phyloP scores from a whole-genome alignment of 225 moss, liverwort and hornwort species.

The Sphagnum contortum region DNA sequence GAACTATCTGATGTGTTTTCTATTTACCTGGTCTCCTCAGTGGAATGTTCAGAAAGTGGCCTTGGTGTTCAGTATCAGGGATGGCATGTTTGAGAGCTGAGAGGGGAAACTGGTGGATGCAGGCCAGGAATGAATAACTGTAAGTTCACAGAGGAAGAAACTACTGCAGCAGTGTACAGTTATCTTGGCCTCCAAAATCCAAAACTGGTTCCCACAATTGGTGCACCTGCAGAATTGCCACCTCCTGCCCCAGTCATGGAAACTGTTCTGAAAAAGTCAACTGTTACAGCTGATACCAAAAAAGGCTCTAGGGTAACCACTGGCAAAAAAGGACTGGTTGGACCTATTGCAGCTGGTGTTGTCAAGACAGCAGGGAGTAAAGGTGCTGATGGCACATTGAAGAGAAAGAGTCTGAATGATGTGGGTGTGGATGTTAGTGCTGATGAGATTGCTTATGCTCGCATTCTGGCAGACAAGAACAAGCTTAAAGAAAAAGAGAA shows the following conservation, averaged over 20 bases:
- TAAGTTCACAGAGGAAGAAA: constrained; percentile 62
- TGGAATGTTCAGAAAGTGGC: no score
- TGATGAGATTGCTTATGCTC: constrained; percentile 36
- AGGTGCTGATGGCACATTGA: constrained; percentile 39
- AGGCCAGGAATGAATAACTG: constrained; percentile 88
- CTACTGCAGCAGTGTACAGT: constrained; percentile 76
- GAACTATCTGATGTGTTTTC: no score
- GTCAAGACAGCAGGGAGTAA: constrained; percentile 28
- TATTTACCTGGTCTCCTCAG: no score
- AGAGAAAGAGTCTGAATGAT: constrained; percentile 83
- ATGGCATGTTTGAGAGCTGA: background rate
- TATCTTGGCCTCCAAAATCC: constrained; percentile 69
- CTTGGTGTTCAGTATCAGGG: no score
- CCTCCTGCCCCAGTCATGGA: constrained; percentile 26
- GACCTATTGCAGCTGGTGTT: constrained; percentile 32
- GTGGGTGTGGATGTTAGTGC: constrained; percentile 37
- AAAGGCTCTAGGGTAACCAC: constrained; percentile 20
- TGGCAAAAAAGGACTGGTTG: constrained; percentile 57
- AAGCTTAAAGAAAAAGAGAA: constrained; percentile 63
- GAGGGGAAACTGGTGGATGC: constrained; percentile 9
- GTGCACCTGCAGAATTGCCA: constrained; percentile 16
- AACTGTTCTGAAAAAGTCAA: constrained; percentile 27
- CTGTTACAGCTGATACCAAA: constrained; percentile 21
- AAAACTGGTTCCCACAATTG: constrained; percentile 12
- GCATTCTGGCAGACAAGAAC: constrained; percentile 10